Evolutionary conservation across 805 yeast genomes (phyloP), one percentile per base, ranked within the genome.

Genomic region (Maudiozyma saulgeensis): DNA sequence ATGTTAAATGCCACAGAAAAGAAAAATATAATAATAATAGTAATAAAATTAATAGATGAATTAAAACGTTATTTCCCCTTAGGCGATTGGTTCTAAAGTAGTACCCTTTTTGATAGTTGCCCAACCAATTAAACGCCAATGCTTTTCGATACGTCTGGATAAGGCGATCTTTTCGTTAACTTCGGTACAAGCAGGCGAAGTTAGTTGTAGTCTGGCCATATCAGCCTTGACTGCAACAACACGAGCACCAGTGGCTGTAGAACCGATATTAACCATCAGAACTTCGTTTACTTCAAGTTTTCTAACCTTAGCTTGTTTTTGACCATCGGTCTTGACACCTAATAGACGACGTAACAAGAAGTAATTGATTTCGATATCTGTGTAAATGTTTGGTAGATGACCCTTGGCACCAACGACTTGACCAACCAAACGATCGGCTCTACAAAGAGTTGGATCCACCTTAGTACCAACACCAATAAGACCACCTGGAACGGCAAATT

Each of bases 61-160:
- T 40, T 25, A 23, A 7, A 8, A 21, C 19, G 11, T 39, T 38
- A 26, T 38, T 42, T 46, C 18, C 41, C 42, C 37, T 58, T 63
- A 63, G 54, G 67, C 67, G 47, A 81, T 72, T 59, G 93, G 93
- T 65, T 86, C 95, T 67, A 86, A 78, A 50, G 90, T 83, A 53
- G 90, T 84, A 72, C 96, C 96, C 73, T 87, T 88, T 73, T 86
- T 86, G 68, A 90, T 91, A 46, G 96, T 89, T 61, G 99, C 99
- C 99, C 99, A 93, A 63, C 99, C 99, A 74, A 93, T 93, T 69
- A 93, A 79, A 79, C 99, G 93, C 96, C 97, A 93, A 72, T 93
- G 99, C 81, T 91, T 91, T 69, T 93, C 99, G 62, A 93, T 93
- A 80, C 99, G 90, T 79, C 99, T 87, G 43, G 97, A 89, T 66